Evolutionary conservation across 768 basidiomycete species (phyloP), one percentile per base, ranked within the genome.

Genomic region (Agrocybe pediades): DNA sequence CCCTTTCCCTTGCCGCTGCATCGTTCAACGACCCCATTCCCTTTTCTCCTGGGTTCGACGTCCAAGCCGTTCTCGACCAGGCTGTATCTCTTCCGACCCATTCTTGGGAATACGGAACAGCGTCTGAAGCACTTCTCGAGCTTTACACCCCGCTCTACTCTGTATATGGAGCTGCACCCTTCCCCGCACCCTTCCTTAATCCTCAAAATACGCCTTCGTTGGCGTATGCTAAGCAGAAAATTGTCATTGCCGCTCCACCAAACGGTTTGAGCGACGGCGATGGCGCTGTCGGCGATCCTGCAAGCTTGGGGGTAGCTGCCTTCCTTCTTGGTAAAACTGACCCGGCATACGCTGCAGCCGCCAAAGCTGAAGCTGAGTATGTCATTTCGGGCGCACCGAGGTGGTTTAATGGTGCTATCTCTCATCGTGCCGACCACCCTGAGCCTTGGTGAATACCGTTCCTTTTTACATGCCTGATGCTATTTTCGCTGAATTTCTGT

Each of bases 101-200:
- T 21, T 44, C 43, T n/a, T 86, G 85, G 85, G 84, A 85, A 58
- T 62, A 80, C 41, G 85, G 85, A 1, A 71, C 75, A 1, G 70
- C 71, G 3, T 45, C 75, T 0, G 68, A 79, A 53, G 73, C 77
- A 0, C 64, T 79, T 0, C 68, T 79, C 0, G 78, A 81, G 60
- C 67, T 81, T 2, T 72, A 71, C 53, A 60, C 75, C 46, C 73
- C 76, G 1, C 52, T 67, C 0, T 51, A 72, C 17, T 74, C 75
- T 4, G 75, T 80, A 6, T 79, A 74, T 49, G 73, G 74, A 7
- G 41, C 64, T 1, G 30, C 44, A 0, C 68, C 75, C 0, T 78
- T 79, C 54, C 72, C 72, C 0, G 66, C 71, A 0, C 71, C 66
- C 2, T 59, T 59, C 1, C 41, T 68, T 9, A 36, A 58, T 0